These are phyloP conservation scores for Guadua angustifolia DNA, from an alignment of 176 grass and related monocot genomes.

Conservation along the genomic window DNA sequence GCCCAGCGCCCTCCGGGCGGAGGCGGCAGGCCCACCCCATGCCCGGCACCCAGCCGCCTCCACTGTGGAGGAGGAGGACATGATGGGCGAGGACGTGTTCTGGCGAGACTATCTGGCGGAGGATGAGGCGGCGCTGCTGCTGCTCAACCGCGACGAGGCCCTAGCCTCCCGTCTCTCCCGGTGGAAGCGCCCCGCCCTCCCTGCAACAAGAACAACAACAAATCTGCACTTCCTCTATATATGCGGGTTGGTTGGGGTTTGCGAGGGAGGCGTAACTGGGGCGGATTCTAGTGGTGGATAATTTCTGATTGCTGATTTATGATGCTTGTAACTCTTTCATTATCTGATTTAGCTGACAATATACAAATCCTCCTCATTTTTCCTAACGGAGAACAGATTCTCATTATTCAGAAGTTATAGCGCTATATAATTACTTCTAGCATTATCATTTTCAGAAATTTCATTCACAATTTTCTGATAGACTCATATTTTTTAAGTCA, in stretches of 20 bases:
- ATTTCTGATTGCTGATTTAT: slow-evolving; percentile 30
- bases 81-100: slow-evolving; percentile 96
- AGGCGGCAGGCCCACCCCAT: slow-evolving; percentile 52
- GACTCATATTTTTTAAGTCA: slow-evolving; percentile 2
- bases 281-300: slow-evolving; percentile 5
- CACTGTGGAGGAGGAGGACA: slow-evolving; percentile 62
- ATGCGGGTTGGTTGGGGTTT: background rate
- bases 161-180: slow-evolving; percentile 68
- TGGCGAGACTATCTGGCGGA: slow-evolving; percentile 71
- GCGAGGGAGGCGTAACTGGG: slow-evolving; percentile 17
- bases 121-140: slow-evolving; percentile 76
- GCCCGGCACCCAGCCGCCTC: slow-evolving; percentile 35
- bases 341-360: slow-evolving; percentile 27
- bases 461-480: background rate
- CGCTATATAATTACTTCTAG: background rate
- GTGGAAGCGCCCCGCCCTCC: slow-evolving; percentile 84
- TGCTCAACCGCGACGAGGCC: slow-evolving; percentile 69
- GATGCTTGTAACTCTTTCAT: background rate
- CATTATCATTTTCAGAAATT: slow-evolving; percentile 3
- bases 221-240: background rate
- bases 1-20: slow-evolving; percentile 19
- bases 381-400: background rate
- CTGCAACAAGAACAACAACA: too few species aligned
- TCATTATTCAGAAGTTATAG: background rate
- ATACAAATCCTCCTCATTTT: background rate